Evolutionary conservation across 768 basidiomycete species (phyloP), one percentile per base, ranked within the genome.

Genomic region (Pulveroboletus ravenelii): DNA sequence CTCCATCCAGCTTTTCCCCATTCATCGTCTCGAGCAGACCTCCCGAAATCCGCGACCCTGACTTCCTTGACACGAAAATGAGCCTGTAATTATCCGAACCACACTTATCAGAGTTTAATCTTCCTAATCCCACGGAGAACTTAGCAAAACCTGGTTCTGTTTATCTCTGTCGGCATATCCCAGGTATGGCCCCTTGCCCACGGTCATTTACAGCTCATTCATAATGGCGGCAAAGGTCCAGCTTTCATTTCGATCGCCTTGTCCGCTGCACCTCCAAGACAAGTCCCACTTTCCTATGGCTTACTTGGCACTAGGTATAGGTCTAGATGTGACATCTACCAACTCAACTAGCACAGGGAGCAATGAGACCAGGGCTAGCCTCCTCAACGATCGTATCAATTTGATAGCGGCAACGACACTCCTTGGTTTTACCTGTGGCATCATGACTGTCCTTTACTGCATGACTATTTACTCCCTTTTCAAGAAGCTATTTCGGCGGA

Each of bases 381-480:
- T 55, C 41, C 37, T 64, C 42, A 54, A 48, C n/a, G 62, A 64
- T 43, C 61, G 63, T 30, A 40, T 64, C 54, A 52, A 55, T 34
- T 45, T 64, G 51, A 61, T 64, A 25, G 50, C 62, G 2, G 61
- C 55, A 17, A 64, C 63, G 27, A 64, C 63, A 2, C 41, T 62
- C 48, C 31, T 59, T 18, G 64, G 62, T 0, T 37, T 59, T 35
- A 34, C 53, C 37, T 62, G 66, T 12, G 63, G 63, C 12, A 50
- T 66, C 45, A 45, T 59, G 48, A 44, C 35, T 29, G 43, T 40
- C 15, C 52, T 64, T 48, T 64, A 63, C 36, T 55, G 55, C 29
- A 57, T 56, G 35, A 54, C 55, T 6, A 51, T 46, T 3, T 52
- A 58, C 23, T 44, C 29, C 20, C 59, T 64, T 18, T 15, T 66